Evolutionary conservation across 2,329 filamentous ascomycete genomes (phyloP).

Genomic region (Xylariales sp.): DNA sequence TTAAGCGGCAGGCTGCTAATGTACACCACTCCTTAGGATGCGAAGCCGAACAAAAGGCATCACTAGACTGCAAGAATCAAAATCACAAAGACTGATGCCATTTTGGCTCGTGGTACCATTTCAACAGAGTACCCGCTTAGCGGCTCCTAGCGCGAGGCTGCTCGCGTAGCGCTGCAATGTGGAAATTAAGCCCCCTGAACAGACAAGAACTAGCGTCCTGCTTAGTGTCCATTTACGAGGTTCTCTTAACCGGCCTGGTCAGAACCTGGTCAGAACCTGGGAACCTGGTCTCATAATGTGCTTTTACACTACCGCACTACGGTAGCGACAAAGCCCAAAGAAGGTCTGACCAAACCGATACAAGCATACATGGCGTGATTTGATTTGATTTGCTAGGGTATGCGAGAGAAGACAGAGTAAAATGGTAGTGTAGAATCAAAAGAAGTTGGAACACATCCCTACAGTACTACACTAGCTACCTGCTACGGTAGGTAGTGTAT

Average conservation of each 20-base stretch:
- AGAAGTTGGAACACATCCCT: too few relatives aligned
- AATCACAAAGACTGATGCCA: slow-evolving; percentile 28
- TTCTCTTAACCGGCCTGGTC: background rate
- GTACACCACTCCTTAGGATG: slow-evolving; percentile 8
- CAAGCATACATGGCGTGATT: slow-evolving; percentile 4
- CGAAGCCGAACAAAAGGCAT: slow-evolving; percentile 17
- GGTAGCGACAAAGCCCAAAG: too few relatives aligned
- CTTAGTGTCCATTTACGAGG: slow-evolving; percentile 27
- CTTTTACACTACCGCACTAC: too few relatives aligned
- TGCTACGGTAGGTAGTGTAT: too few relatives aligned
- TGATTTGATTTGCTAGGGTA: background rate
- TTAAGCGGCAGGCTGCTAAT: background rate
- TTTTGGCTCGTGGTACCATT: slow-evolving; percentile 31
- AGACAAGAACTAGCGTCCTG: slow-evolving; percentile 16
- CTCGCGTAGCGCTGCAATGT: slow-evolving; percentile 41
- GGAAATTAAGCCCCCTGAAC: slow-evolving; percentile 46
- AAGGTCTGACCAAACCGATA: too few relatives aligned
- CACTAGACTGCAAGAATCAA: too few relatives aligned
- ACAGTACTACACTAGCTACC: too few relatives aligned
- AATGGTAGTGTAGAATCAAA: slow-evolving; percentile 4
- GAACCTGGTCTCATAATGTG: too few relatives aligned
- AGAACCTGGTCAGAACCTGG: too few relatives aligned
- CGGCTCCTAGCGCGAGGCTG: slow-evolving; percentile 44
- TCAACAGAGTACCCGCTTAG: slow-evolving; percentile 35
- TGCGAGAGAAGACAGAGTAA: slow-evolving; percentile 5